Conservation (phyloP, 805 yeast genomes). For the Allodekkera sacchari region DNA sequence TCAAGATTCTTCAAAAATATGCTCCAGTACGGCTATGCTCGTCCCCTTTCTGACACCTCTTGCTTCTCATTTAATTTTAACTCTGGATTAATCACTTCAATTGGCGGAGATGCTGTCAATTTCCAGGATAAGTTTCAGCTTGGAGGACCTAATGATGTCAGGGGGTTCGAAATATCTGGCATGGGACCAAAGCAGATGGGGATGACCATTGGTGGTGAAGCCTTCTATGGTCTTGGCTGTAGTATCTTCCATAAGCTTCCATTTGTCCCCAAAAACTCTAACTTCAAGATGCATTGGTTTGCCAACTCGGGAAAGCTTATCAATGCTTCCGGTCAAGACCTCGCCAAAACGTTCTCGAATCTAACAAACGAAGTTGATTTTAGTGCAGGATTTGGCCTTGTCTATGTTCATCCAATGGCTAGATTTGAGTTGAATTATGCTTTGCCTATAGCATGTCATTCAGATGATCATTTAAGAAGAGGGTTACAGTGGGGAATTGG, state of each 20-base stretch:
- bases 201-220: conserved; percentile 45
- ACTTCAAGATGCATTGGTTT: conserved; percentile 41
- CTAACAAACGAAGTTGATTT: conserved; percentile 24
- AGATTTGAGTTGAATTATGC: conserved; percentile 51
- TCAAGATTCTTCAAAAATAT: conserved; percentile 34
- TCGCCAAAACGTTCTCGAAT: conserved; percentile 3
- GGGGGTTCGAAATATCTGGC: conserved; percentile 44
- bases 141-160: conserved; percentile 55
- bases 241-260: conserved; percentile 39
- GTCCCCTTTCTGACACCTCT: conserved; percentile 11
- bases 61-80: conserved; percentile 17
- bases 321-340: conserved; percentile 11
- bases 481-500: conserved; percentile 57
- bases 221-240: conserved; percentile 37
- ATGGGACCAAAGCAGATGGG: conserved; percentile 47
- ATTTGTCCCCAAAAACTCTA: conserved; percentile 30
- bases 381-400: conserved; percentile 39
- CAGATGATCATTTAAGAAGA: conserved; percentile 39
- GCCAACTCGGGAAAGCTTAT: conserved; percentile 40
- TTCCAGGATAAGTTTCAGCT: conserved; percentile 45
- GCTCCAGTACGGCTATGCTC: conserved; percentile 31
- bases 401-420: conserved; percentile 50
- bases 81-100: conserved; percentile 18
- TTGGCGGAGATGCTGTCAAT: conserved; percentile 18
- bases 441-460: conserved; percentile 36